These are phyloP conservation scores for Fagus crenata DNA, from an alignment of 306 rosid genomes.

Conservation along the genomic window DNA sequence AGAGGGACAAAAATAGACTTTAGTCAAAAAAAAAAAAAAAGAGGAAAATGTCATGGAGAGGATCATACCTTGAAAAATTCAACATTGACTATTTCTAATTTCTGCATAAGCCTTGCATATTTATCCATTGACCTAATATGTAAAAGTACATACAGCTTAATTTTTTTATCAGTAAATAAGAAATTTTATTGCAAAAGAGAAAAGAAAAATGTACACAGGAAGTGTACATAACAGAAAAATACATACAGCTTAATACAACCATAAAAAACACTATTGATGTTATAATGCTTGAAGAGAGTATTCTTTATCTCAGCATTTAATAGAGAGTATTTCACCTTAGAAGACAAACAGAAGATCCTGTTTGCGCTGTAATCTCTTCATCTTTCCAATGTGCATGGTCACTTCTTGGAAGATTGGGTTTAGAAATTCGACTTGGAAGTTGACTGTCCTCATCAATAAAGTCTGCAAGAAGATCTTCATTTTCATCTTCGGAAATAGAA, in stretches of 20 bases:
- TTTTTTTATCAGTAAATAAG: too few relatives aligned
- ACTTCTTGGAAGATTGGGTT: constrained; percentile 48
- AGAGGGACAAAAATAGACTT: too few relatives aligned
- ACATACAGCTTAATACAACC: constrained; percentile 38
- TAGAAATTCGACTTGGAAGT: constrained; percentile 87
- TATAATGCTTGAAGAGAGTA: background rate
- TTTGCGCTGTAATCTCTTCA: constrained; percentile 71
- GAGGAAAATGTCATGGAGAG: constrained; percentile 20
- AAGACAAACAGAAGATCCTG: constrained; percentile 92
- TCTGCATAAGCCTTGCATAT: constrained; percentile 97
- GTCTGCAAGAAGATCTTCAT: constrained; percentile 99
- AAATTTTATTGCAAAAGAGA: too few relatives aligned
- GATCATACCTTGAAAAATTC: constrained; percentile 85
- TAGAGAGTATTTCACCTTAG: constrained; percentile 59
- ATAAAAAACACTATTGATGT: constrained; percentile 15
- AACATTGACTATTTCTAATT: constrained; percentile 72
- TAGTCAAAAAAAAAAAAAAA: background rate
- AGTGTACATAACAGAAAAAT: constrained; percentile 7
- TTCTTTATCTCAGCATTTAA: constrained; percentile 17
- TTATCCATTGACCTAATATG: constrained; percentile 90
- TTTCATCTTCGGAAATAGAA: constrained; percentile 76
- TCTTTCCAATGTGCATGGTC: constrained; percentile 46
- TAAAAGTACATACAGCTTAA: constrained; percentile 27
- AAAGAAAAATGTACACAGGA: too few relatives aligned
- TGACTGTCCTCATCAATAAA: constrained; percentile 99